Percentiles rank a stretch among this genome's conserved stretches.
phyloP scores from a whole-genome alignment of 441 rosid genomes.

The Gossypium davidsonii region DNA sequence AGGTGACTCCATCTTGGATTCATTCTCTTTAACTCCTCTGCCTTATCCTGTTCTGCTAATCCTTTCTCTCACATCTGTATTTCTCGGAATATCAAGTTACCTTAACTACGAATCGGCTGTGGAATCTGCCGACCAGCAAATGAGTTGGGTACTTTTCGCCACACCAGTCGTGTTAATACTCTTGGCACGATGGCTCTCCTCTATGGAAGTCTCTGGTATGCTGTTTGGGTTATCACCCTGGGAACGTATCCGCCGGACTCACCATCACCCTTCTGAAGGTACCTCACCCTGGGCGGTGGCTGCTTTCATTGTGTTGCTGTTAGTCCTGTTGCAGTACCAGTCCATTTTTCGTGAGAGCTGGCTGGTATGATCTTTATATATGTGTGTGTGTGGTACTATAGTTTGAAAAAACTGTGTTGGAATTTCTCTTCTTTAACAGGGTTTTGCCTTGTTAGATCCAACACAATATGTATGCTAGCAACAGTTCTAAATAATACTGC shows the following conservation, averaged over 20 bases:
- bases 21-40: constrained; percentile 58
- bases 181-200: constrained; percentile 57
- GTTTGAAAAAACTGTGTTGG: background rate
- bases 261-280: constrained; percentile 47
- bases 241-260: constrained; percentile 34
- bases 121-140: constrained; percentile 45
- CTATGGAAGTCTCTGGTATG: constrained; percentile 50
- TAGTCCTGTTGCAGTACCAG: constrained; percentile 62
- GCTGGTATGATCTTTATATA: constrained; percentile 20
- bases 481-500: background rate
- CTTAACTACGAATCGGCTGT: constrained; percentile 50
- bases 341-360: constrained; percentile 63
- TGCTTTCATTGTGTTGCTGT: constrained; percentile 60
- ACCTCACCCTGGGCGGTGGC: constrained; percentile 91
- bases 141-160: constrained; percentile 53
- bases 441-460: background rate
- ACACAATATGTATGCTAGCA: background rate
- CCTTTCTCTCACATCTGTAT: constrained; percentile 44
- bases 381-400: background rate
- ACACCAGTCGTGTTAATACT: constrained; percentile 50
- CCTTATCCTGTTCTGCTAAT: constrained; percentile 78
- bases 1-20: constrained; percentile 49
- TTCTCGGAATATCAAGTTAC: constrained; percentile 60
- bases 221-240: constrained; percentile 40
- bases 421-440: background rate